Percentiles rank a stretch among this genome's conserved stretches.
Evolutionary conservation across 495 filamentous ascomycete genomes (phyloP).

Genomic region (Penicillium turbatum): DNA sequence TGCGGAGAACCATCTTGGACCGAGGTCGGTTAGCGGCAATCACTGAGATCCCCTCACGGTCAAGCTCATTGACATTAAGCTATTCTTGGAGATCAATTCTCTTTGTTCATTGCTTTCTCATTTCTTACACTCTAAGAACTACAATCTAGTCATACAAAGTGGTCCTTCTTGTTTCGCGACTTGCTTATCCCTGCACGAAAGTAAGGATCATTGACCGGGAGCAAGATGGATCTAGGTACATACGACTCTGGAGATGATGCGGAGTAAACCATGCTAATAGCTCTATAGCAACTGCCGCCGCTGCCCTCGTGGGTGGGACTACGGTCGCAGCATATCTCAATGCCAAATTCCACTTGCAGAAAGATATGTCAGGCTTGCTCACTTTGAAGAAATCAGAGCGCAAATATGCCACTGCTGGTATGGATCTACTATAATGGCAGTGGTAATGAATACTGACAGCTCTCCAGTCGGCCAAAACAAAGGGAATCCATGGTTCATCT

Average conservation of each 20-base stretch:
- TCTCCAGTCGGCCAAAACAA: constrained; percentile 45
- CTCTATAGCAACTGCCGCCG: constrained; percentile 20
- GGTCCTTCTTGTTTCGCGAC: no score
- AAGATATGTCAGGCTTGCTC: constrained; percentile 50
- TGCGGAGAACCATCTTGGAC: not conserved
- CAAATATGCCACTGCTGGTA: constrained; percentile 34
- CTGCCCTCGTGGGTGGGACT: constrained; percentile 37
- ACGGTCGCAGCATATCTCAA: constrained; percentile 61
- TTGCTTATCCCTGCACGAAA: not conserved
- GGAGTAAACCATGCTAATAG: not conserved
- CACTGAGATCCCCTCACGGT: not conserved
- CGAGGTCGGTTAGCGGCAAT: not conserved
- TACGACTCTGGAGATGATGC: not conserved
- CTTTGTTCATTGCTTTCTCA: not conserved
- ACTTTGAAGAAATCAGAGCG: constrained; percentile 31
- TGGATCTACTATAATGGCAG: constrained; percentile 1
- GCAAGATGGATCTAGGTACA: constrained; percentile 10
- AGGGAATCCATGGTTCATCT: constrained; percentile 60
- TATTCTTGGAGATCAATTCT: not conserved
- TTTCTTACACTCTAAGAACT: not conserved
- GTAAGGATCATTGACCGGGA: constrained; percentile 2
- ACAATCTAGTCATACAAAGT: not conserved
- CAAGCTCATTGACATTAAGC: no score
- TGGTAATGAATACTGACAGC: constrained; percentile 4
- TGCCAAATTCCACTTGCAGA: constrained; percentile 61